Base-by-base conservation (phyloP, 192 early-diverging fungal genomes). In the Diversispora eburnea region DNA sequence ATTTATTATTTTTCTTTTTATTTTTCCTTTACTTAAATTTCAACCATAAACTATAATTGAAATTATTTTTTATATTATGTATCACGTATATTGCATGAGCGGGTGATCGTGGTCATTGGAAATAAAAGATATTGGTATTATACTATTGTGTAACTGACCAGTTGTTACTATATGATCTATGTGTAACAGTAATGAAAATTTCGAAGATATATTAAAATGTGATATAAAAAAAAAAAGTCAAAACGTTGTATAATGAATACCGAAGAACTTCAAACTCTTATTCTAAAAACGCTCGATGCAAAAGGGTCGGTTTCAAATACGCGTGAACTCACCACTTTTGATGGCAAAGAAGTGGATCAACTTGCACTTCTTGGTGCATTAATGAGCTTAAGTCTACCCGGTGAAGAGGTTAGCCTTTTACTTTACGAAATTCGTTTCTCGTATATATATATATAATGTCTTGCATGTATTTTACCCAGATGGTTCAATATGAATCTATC, bases 401-500 rank as follows among this genome's bases (percentile, higher is more conserved):
- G 86, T 79, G 90, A 93, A 78, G 93, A 96, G 81, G 93, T 98
- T 88, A 61, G 75, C 47, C 4, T 49, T 48, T 20, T 54, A 33
- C 49, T 39, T 19, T 10, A 17, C 58, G n/a, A 68, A n/a, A 45
- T 25, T 46, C 69, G 73, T 52, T 7, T 61, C 5, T 9, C 6
- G 47, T 45, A 12, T 73, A 25, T 19, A 12, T 73, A 25, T 19
- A 17, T 49, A 56, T 2, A 8, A 42, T 19, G 51, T 70, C 19
- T 49, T 72, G 10, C 43, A 56, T 56, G 51, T 61, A 33, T 42
- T 17, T 12, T 13, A 41, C 39, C 47, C 77, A 94, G 92, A 94
- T 97, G 87, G 82, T 98, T 52, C 77, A 81, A 19, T 97, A 94
- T 79, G 83, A 84, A 56, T 80, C 91, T 22, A 87, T 99, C 19